Evolutionary conservation across 2,329 filamentous ascomycete genomes (phyloP).

Genomic region (Xylariaceae sp.): DNA sequence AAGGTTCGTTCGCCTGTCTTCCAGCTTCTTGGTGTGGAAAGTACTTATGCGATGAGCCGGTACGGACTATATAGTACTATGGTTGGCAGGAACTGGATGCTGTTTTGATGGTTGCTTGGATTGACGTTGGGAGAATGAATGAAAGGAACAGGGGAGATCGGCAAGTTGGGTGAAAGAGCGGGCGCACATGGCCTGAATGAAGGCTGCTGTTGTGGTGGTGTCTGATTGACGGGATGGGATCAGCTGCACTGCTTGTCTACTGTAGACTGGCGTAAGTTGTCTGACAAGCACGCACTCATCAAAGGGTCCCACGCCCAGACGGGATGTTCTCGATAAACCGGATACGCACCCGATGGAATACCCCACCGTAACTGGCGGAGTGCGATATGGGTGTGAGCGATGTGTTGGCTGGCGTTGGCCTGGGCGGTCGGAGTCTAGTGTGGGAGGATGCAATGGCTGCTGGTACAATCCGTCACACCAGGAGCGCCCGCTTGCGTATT

Average conservation of each 20-base stretch:
- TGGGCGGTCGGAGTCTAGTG: slow-evolving; percentile 2
- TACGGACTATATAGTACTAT: slow-evolving; percentile 23
- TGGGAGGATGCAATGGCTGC: slow-evolving; percentile 3
- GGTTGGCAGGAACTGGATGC: slow-evolving; percentile 7
- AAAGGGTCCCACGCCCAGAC: background rate
- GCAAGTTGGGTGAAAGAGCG: background rate
- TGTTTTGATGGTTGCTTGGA: background rate
- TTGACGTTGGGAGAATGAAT: slow-evolving; percentile 1
- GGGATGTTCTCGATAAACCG: too few species aligned
- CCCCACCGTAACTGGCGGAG: too few species aligned
- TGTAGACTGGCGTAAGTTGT: background rate
- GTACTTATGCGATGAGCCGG: too few species aligned
- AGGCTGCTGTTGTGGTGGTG: background rate
- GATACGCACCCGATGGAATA: too few species aligned
- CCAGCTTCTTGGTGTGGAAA: too few species aligned
- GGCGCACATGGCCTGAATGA: background rate
- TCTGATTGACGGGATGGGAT: slow-evolving; percentile 2
- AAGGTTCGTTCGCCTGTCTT: too few species aligned
- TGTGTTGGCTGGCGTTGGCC: slow-evolving; percentile 8
- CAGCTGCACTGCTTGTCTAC: background rate
- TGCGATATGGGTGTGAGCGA: slow-evolving; percentile 8
- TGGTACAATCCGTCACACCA: background rate
- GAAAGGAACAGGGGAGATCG: slow-evolving; percentile 1
- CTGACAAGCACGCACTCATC: background rate
- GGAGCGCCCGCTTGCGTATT: slow-evolving; percentile 10